Conservation (phyloP, 2,329 filamentous ascomycete genomes). For the Stylonectria norvegica region DNA sequence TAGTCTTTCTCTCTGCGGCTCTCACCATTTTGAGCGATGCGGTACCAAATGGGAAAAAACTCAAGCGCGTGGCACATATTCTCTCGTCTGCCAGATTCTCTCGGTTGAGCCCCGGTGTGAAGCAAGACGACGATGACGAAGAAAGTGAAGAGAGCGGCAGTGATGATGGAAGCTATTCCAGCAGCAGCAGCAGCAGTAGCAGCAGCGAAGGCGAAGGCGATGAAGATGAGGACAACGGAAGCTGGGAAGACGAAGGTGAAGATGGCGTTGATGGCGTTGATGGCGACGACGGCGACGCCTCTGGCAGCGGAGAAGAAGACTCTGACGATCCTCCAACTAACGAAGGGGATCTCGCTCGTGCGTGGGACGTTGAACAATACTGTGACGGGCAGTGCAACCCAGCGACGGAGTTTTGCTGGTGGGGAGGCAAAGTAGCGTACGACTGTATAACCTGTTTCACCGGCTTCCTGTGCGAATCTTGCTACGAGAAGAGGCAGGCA, state of each 20-base stretch:
- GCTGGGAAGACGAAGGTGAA: not conserved
- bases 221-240: not conserved
- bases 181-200: not conserved
- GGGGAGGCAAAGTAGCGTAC: slow-evolving; percentile 10
- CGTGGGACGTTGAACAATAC: not conserved
- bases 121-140: slow-evolving; percentile 1
- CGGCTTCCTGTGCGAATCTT: slow-evolving; percentile 13
- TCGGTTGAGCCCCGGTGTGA: slow-evolving; percentile 7
- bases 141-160: not conserved
- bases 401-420: slow-evolving; percentile 8
- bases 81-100: slow-evolving; percentile 25
- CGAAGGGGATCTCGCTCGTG: slow-evolving; percentile 13
- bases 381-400: slow-evolving; percentile 13
- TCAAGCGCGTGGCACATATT: slow-evolving; percentile 18
- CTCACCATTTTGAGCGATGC: slow-evolving; percentile 16
- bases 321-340: slow-evolving; percentile 5
- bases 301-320: not conserved
- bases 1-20: slow-evolving; percentile 14
- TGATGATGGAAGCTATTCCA: not conserved
- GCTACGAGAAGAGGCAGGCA: slow-evolving; percentile 10
- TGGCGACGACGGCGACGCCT: not conserved
- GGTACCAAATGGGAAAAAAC: slow-evolving; percentile 8
- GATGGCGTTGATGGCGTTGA: not conserved
- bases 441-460: slow-evolving; percentile 9
- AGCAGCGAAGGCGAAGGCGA: not conserved